Evolutionary conservation across 805 yeast species (phyloP), one percentile per base, ranked within the genome.

Genomic region (Wickerhamiella allomyrinae): DNA sequence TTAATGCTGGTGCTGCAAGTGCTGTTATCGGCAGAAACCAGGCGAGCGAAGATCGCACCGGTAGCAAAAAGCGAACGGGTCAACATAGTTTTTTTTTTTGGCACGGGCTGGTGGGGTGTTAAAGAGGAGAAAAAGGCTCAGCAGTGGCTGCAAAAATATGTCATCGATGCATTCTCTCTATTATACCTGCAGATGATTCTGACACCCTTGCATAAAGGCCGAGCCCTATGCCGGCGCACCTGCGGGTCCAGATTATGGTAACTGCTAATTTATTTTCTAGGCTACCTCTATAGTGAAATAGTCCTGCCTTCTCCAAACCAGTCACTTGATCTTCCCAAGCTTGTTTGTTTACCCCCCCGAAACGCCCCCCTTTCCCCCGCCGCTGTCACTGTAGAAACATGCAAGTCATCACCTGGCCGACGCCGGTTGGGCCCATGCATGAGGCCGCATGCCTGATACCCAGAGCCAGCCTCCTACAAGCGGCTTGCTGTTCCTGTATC

Each of bases 1-100:
- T 94, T 82, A 74, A 74, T 48, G 74, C 71, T 49, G 39, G 48
- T 22, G 43, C 34, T 34, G 41, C 52, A 48, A 36, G 33, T 39
- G 23, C 25, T 33, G 33, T 39, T 37, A 35, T 41, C 43, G 19
- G 36, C 20, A 21, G 20, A 15, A 20, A n/a, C 29, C 20, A 19
- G 42, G 46, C 33, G 45, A 29, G 27, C 46, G n/a, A n/a, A n/a
- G 35, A 27, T n/a, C 29, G 44, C 45, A 34, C 50, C 47, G 29
- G 53, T 45, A 33, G 41, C 37, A 24, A 46, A 15, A 25, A 49
- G 37, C 27, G 47, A 42, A 33, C 42, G 42, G 31, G 44, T 29
- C 34, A 38, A 36, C 31, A 47, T 37, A 49, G 45, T 49, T 21
- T 17, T 34, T 24, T 34, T 7, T 41, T 11, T 25, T 7, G 10